Evolutionary conservation across 2,329 filamentous ascomycete genomes (phyloP), one percentile per base, ranked within the genome.

Genomic region (Amylocarpus encephaloides): DNA sequence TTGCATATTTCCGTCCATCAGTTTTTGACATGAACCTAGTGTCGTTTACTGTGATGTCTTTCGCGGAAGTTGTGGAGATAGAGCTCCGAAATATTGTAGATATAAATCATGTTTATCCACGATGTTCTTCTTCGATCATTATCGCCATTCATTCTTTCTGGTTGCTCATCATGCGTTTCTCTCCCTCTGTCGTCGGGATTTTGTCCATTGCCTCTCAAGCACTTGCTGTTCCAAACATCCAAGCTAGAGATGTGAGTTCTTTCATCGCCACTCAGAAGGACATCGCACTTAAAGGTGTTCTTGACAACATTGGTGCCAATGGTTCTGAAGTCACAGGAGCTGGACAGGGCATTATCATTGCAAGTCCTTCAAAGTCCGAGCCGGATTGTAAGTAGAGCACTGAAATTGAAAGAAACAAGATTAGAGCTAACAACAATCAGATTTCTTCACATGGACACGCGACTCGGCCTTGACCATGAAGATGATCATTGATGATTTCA

Each of bases 401-500:
- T 15, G 12, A 7, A 15, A 19, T 10, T 3, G 29, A 12, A 5
- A n/a, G 13, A 15, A n/a, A 16, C 10, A 19, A 2, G 5, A 29
- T 2, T 18, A n/a, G 12, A 32, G 33, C 53, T 62, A 35, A 60
- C 45, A 7, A 9, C 12, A 7, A 30, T 16, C 43, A 88, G 84
- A 91, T 66, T 89, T 78, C 63, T 90, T 81, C 63, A 88, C 84
- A 1, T 91, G 86, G 87, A 88, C 81, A 2, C 72, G 87, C 62
- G 86, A 91, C 64, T 77, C 83, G 11, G 83, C 82, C n/a, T 73
- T 92, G 22, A 81, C 82, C 2, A 77, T 86, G 68, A 88, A 88
- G 68, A 72, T 74, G 38, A 67, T 91, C 12, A 70, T 86, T 12
- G 86, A 91, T 59, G 73, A 80, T 39, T 85, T 88, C 62, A 65